phyloP scores from a whole-genome alignment of 2,329 filamentous ascomycete species.

The Ascochyta lentis region DNA sequence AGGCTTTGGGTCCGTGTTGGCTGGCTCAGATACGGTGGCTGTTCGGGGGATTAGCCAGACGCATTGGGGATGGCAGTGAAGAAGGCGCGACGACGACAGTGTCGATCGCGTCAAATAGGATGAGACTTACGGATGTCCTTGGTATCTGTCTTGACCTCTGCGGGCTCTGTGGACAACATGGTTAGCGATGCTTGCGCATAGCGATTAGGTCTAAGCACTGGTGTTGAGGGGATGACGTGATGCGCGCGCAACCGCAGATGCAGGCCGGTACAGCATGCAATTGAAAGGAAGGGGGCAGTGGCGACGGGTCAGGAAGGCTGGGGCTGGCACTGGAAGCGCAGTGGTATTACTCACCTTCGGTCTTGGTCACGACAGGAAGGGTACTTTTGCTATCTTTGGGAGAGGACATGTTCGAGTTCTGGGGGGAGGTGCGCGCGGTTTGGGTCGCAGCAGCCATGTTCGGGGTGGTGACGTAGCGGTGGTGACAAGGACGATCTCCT shows the following conservation, averaged over 20 bases:
- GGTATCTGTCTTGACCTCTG: slow-evolving; percentile 27
- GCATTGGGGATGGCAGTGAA: slow-evolving; percentile 7
- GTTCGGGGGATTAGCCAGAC: slow-evolving; percentile 26
- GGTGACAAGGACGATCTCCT: slow-evolving; percentile 37
- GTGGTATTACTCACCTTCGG: slow-evolving; percentile 42
- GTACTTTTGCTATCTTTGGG: slow-evolving; percentile 47
- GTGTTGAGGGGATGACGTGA: slow-evolving; percentile 19
- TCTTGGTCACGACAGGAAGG: slow-evolving; percentile 39
- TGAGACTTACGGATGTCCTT: slow-evolving; percentile 16
- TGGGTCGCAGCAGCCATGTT: slow-evolving; percentile 46
- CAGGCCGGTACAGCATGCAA: slow-evolving; percentile 2
- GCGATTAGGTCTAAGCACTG: background rate
- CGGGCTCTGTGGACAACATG: slow-evolving; percentile 29
- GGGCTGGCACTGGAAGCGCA: background rate
- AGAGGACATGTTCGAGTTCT: slow-evolving; percentile 48
- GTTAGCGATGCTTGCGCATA: slow-evolving; percentile 28
- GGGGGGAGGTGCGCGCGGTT: slow-evolving; percentile 44
- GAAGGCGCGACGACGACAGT: slow-evolving; percentile 5
- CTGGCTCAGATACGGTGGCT: slow-evolving; percentile 32
- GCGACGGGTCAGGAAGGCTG: slow-evolving; percentile 9
- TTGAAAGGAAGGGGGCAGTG: background rate
- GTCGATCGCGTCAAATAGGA: slow-evolving; percentile 4
- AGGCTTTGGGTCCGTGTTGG: slow-evolving; percentile 38
- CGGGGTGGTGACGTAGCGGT: slow-evolving; percentile 46
- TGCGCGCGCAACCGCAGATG: slow-evolving; percentile 19